These are phyloP conservation scores for Capsicum rhomboideum DNA, from an alignment of 257 asterid genomes.

Conservation along the genomic window DNA sequence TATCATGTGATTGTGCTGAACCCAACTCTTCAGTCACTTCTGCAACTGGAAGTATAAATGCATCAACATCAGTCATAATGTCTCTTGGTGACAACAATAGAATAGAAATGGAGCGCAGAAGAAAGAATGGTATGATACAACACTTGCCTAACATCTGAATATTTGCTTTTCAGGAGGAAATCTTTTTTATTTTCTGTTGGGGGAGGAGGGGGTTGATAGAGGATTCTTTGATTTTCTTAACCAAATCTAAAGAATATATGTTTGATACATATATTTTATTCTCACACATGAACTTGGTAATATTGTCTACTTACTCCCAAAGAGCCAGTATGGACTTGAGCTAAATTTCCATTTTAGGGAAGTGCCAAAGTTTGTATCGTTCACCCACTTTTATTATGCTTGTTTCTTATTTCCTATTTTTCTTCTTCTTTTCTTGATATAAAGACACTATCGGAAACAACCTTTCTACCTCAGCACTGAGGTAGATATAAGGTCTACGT, in stretches of 20 bases:
- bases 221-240: not conserved
- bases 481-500: too few species aligned
- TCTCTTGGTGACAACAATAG: slow-evolving; percentile 40
- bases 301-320: not conserved
- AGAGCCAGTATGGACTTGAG: not conserved
- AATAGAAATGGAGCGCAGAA: slow-evolving; percentile 49
- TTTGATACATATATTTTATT: not conserved
- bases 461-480: too few species aligned
- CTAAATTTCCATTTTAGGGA: not conserved
- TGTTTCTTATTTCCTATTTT: not conserved
- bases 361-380: not conserved
- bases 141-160: not conserved
- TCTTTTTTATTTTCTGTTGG: not conserved
- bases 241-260: not conserved
- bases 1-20: slow-evolving; percentile 77
- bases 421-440: not conserved
- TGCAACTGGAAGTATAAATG: slow-evolving; percentile 50
- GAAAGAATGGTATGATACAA: slow-evolving; percentile 50
- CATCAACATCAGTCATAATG: slow-evolving; percentile 43
- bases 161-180: not conserved
- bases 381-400: not conserved
- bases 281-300: not conserved
- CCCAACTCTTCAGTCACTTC: slow-evolving; percentile 67
- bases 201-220: not conserved
- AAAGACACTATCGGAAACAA: too few species aligned